Evolutionary conservation across 2,329 filamentous ascomycete genomes (phyloP), one percentile per base, ranked within the genome.

Genomic region (Pleurostoma richardsiae): DNA sequence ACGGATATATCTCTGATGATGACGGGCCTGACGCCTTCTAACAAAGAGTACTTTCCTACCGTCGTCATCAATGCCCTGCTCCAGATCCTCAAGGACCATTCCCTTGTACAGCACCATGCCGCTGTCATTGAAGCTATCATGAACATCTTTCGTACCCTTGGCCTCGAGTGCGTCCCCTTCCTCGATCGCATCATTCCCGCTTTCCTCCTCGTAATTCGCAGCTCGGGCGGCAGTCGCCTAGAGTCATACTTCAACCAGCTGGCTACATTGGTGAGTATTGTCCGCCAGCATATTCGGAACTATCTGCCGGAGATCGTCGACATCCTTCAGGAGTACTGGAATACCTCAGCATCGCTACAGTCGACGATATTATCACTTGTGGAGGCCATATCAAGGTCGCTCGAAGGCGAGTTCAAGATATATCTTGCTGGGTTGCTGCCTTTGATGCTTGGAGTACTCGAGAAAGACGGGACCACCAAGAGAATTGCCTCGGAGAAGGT

Each of bases 201-300:
- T 0, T 99, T 99, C 60, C 77, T 99, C 39, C 77, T 82, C 11
- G 92, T 99, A 47, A 96, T 99, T 51, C 81, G 86, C 55, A 86
- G 86, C 43, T 90, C 91, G 5, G 82, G 88, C 11, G 74, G 81
- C 3, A 86, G 82, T 43, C 83, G 89, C 36, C 79, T 96, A 0
- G 94, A 99, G 62, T 92, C 90, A 3, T 99, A 99, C 64, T 99
- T 99, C 71, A 99, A 94, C 60, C 94, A 99, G 63, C 76, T 99
- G 44, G 90, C 91, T 40, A 87, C 92, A 38, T 74, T 99, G 26
- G 94, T 99, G 31, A 88, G 86, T 52, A 97, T 99, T 54, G 95
- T 99, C 10, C 85, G 90, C 38, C 92, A 99, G 59, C 95, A 99
- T 61, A 97, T 99, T 53, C 82, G 94, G 52, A 91, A 90, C 41